Base-by-base conservation (phyloP, 2,329 filamentous ascomycete genomes). In the Ascochyta viciae-villosae region DNA sequence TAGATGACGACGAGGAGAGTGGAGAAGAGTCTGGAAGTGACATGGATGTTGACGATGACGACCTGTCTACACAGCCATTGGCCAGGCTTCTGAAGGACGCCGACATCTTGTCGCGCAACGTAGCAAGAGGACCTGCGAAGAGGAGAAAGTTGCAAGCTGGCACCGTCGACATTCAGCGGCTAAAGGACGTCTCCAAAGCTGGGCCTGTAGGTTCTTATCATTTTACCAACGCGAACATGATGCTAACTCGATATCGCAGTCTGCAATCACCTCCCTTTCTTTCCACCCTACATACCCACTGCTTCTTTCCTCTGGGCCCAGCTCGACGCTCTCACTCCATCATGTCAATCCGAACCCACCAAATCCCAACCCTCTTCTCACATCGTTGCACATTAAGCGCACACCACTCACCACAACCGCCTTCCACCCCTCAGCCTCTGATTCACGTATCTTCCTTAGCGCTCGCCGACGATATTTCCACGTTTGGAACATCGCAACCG, bases 261-360 rank as follows among this genome's bases (percentile, higher is more conserved):
- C 90, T 16, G 85, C 91, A 10, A 88, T 98, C 64, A 89, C 88
- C 37, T 92, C 89, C 38, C 85, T 99, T 33, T 88, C 88, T 9
- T 97, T 98, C 83, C 95, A 99, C 77, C 92, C 94, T 27, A 83
- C 87, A 64, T 89, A 92, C 72, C 92, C 95, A 4, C 87, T 99
- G 15, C 86, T 99, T 26, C 86, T 98, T 55, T 96, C 95, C 23
- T 92, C 92, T 12, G 95, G 93, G 57, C 89, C 89, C 50, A 90
- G 92, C 47, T 91, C 91, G 19, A 89, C 93, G 4, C 83, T 98
- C 50, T 92, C 90, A 74, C 84, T 99, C 41, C 93, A 99, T 76
- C 93, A 97, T 74, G 86, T 98, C 65, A 89, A 89, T 35, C 90
- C 89, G 39, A 86, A 85, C 47, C 89, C 88, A 23, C 85, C 86